These are phyloP conservation scores for Entophlyctis luteolus DNA, from an alignment of 192 early-diverging fungal genomes.

Conservation along the genomic window DNA sequence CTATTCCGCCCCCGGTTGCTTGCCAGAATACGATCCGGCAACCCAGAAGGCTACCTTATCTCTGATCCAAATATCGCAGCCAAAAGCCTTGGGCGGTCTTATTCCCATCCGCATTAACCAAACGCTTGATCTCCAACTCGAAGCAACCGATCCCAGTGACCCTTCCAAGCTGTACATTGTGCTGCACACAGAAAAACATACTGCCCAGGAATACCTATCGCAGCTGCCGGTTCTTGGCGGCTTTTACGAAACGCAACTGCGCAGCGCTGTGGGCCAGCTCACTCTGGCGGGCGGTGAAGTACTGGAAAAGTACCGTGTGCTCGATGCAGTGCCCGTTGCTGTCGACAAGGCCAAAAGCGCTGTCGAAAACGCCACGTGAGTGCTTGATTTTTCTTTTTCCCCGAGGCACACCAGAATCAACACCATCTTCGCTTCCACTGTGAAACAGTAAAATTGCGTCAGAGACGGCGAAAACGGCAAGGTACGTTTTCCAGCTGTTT, in stretches of 20 bases:
- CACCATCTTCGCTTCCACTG: background rate
- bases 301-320: constrained; percentile 40
- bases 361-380: constrained; percentile 29
- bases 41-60: constrained; percentile 28
- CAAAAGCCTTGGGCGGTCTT: constrained; percentile 46
- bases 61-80: constrained; percentile 31
- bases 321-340: constrained; percentile 44
- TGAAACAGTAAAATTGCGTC: background rate
- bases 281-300: constrained; percentile 39
- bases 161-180: constrained; percentile 37
- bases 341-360: constrained; percentile 32
- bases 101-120: constrained; percentile 45
- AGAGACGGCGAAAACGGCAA: background rate
- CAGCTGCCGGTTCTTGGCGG: constrained; percentile 44
- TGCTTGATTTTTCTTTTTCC: background rate
- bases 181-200: constrained; percentile 38
- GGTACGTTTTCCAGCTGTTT: background rate
- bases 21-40: constrained; percentile 30
- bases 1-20: constrained; percentile 1
- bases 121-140: constrained; percentile 44
- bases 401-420: too few species aligned
- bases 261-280: constrained; percentile 44
- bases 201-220: constrained; percentile 40
- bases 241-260: constrained; percentile 34
- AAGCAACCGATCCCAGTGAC: constrained; percentile 20